Evolutionary conservation across 2,329 filamentous ascomycete species (phyloP), one percentile per base, ranked within the genome.

Genomic region (Conoideocrella luteorostrata): DNA sequence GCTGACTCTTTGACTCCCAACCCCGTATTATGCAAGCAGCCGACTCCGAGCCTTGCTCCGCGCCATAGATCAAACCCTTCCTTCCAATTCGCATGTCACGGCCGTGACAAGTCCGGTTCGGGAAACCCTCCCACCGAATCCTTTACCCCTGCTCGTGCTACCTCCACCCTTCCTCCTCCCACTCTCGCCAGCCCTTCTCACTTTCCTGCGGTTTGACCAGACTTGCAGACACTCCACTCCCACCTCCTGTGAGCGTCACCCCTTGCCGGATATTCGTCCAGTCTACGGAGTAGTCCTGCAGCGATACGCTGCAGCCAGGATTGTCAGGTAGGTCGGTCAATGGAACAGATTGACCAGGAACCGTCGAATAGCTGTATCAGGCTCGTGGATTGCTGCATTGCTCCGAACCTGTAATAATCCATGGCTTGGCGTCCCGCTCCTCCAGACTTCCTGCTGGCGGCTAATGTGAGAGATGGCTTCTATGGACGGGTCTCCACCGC

Each of bases 391-490:
- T n/a, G n/a, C n/a, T n/a, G n/a, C n/a, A n/a, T n/a, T n/a, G n/a
- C n/a, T n/a, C n/a, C n/a, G n/a, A n/a, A n/a, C n/a, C n/a, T n/a
- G n/a, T n/a, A n/a, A n/a, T n/a, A n/a, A n/a, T n/a, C n/a, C n/a
- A n/a, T n/a, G n/a, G n/a, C n/a, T 33, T 13, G 30, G n/a, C 30
- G 13, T 33, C 13, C 30, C 30, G 30, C 30, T 33, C 13, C 30
- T 33, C 30, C 30, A 33, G n/a, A 33, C 9, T 9, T 23, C n/a
- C 29, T 10, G 41, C 23, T 28, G 41, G 41, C 41, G 41, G 41
- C 33, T 43, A 38, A 30, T 37, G 41, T 24, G n/a, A 22, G 17
- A 37, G 23, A 15, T 4, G n/a, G 12, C 22, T 18, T 26, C 22
- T 2, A 20, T 33, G 17, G 39, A 20, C n/a, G 22, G 33, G 13